Conservation (phyloP, 306 rosid genomes). For the Hippophae gyantsensis region DNA sequence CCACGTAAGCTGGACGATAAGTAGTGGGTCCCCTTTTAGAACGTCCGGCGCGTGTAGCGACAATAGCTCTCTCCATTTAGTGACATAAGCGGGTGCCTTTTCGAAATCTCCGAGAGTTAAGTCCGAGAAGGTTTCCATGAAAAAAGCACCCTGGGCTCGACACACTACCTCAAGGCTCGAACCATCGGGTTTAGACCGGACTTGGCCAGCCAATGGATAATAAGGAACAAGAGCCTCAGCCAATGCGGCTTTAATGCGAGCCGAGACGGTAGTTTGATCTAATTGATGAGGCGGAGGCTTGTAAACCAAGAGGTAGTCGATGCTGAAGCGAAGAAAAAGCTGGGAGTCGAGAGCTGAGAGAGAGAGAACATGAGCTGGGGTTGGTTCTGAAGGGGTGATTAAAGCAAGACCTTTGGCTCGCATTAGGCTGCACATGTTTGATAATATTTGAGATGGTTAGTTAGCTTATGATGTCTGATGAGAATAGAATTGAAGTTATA, state of each 20-base stretch:
- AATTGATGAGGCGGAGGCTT: constrained; percentile 18
- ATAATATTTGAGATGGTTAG: background rate
- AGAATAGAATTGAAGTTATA: background rate
- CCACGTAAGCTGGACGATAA: constrained; percentile 74
- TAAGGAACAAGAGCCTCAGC: constrained; percentile 54
- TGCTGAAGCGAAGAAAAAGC: constrained; percentile 78
- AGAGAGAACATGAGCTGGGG: constrained; percentile 39
- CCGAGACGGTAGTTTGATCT: constrained; percentile 18
- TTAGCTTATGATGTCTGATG: too few species aligned
- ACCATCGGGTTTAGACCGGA: constrained; percentile 27
- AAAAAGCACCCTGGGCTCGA: constrained; percentile 59
- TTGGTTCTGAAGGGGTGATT: constrained; percentile 56
- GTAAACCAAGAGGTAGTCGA: constrained; percentile 64
- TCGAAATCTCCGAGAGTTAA: constrained; percentile 34
- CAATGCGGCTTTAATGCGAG: constrained; percentile 46
- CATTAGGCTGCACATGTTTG: constrained; percentile 45
- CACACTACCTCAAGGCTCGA: constrained; percentile 57
- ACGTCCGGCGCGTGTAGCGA: constrained; percentile 56
- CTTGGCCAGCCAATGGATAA: constrained; percentile 65
- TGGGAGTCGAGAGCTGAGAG: constrained; percentile 83
- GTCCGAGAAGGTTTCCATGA: constrained; percentile 58
- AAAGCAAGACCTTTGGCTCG: constrained; percentile 45
- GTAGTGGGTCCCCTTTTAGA: constrained; percentile 60
- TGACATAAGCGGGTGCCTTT: constrained; percentile 43
- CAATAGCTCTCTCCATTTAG: constrained; percentile 56